Evolutionary conservation across 2,329 filamentous ascomycete species (phyloP), one percentile per base, ranked within the genome.

Genomic region (Cladosporium cucumerinum): DNA sequence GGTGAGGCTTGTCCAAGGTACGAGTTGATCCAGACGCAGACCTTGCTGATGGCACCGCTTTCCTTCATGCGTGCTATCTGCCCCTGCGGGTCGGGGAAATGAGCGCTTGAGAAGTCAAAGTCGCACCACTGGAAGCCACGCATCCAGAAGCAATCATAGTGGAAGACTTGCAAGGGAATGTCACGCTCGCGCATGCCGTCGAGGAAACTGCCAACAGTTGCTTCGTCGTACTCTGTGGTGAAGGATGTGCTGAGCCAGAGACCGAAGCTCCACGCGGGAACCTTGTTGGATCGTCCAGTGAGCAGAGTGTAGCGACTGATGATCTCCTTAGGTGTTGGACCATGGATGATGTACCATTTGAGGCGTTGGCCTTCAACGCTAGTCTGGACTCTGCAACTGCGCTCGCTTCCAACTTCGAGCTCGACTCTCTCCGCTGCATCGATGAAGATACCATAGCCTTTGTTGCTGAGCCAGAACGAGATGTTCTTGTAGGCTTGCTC

Each of bases 141-240:
- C 82, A 92, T 87, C 89, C 89, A 92, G 82, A 91, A 92, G 75
- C 87, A 90, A 73, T 92, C 89, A 68, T 89, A 92, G 75, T 92
- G 89, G 76, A 92, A 91, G 3, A 91, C 88, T 43, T 89, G 85
- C 1, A 92, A 82, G 0, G 87, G 86, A 18, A 88, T 89, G 54
- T 85, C 83, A 1, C 87, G 84, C 57, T 84, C 79, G 67, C 82
- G 83, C 86, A 92, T 91, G 12, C 88, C 88, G 69, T 89, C 84
- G 25, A 91, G 82, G 75, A 91, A 91, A 11, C 82, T 81, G 54
- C 81, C 86, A 28, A 91, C 89, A 0, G 89, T 91, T 23, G 82
- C 75, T 75, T 91, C 89, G 67, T 89, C 87, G 72, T 92, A 92
- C 67, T 85, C 85, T 2, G 89, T 91, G 1, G 88, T 91, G 77